Conservation (phyloP, 2,329 filamentous ascomycete species). For the Arthroderma uncinatum region DNA sequence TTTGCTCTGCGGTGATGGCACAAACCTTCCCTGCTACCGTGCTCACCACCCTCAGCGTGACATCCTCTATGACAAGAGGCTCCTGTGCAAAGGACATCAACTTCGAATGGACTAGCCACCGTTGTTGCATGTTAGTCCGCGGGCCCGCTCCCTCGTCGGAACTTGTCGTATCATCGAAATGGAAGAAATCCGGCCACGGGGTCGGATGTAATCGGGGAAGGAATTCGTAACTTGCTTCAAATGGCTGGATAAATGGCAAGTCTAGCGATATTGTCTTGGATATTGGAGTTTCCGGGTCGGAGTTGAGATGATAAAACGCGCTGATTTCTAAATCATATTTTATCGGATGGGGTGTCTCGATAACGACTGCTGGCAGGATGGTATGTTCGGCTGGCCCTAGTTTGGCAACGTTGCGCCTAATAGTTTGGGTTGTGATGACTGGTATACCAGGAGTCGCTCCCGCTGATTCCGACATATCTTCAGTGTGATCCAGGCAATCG, state of each 20-base stretch:
- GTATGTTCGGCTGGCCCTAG: conserved; percentile 25
- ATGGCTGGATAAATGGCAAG: conserved; percentile 66
- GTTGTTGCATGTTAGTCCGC: conserved; percentile 59
- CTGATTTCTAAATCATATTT: conserved; percentile 60
- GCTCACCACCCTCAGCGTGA: conserved; percentile 52
- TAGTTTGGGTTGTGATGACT: conserved; percentile 9
- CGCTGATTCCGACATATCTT: conserved; percentile 8
- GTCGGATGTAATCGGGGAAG: conserved; percentile 64
- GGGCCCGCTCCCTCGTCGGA: conserved; percentile 19
- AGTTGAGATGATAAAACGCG: conserved; percentile 64
- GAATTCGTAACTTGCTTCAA: conserved; percentile 86
- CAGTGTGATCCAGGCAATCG: conserved; percentile 13
- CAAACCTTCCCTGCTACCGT: conserved; percentile 54
- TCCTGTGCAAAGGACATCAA: conserved; percentile 65
- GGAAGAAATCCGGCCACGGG: conserved; percentile 81
- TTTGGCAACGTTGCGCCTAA: conserved; percentile 26
- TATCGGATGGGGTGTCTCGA: conserved; percentile 42
- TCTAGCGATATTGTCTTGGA: conserved; percentile 59
- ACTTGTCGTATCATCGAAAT: conserved; percentile 36
- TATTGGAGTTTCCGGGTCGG: conserved; percentile 70
- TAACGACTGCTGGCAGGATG: conserved; percentile 37
- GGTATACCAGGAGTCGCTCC: conserved; percentile 12
- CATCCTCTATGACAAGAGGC: conserved; percentile 49
- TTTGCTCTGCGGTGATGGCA: conserved; percentile 22
- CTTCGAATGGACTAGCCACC: conserved; percentile 64